phyloP scores from a whole-genome alignment of 2,329 filamentous ascomycete genomes.

The Teratosphaeriaceae sp. region DNA sequence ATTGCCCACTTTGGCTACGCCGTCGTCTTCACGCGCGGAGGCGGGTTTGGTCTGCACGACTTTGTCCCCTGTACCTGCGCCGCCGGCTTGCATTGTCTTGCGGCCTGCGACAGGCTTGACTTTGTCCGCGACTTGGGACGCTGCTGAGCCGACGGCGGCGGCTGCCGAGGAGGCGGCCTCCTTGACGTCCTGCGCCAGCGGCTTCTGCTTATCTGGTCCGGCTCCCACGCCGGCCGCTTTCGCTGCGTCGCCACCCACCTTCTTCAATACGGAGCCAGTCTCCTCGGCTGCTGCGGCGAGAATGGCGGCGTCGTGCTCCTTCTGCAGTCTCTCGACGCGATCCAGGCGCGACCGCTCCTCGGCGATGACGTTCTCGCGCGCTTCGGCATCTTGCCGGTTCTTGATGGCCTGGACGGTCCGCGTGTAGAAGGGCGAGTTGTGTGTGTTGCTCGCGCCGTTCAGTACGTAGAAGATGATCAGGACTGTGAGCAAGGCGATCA shows the following conservation, averaged over 20 bases:
- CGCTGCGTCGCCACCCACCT: constrained; percentile 3
- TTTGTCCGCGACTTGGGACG: constrained; percentile 15
- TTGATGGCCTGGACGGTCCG: constrained; percentile 50
- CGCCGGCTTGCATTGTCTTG: constrained; percentile 42
- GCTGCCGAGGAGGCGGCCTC: constrained; percentile 8
- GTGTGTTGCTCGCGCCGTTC: constrained; percentile 48
- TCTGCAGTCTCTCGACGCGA: constrained; percentile 23
- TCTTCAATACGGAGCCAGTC: neutral
- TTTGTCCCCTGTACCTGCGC: constrained; percentile 13
- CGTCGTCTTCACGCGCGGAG: constrained; percentile 32
- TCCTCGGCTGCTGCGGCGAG: constrained; percentile 9
- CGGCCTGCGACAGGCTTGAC: constrained; percentile 44
- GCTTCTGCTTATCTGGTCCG: constrained; percentile 56
- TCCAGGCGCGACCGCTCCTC: constrained; percentile 22
- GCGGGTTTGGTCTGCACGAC: constrained; percentile 26
- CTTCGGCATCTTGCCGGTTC: constrained; percentile 33
- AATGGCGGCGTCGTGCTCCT: constrained; percentile 24
- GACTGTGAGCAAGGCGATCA: constrained; percentile 58
- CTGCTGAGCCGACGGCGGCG: neutral
- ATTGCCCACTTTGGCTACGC: constrained; percentile 41
- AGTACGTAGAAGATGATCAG: constrained; percentile 69
- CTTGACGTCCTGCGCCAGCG: constrained; percentile 58
- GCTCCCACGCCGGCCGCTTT: constrained; percentile 24
- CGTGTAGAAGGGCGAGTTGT: constrained; percentile 50
- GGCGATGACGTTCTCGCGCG: constrained; percentile 24